A percentile compares a stretch with the other conserved stretches of the same genome.
Conservation (phyloP, 352 stramenopile genomes). For the Plasmopara viticola region DNA sequence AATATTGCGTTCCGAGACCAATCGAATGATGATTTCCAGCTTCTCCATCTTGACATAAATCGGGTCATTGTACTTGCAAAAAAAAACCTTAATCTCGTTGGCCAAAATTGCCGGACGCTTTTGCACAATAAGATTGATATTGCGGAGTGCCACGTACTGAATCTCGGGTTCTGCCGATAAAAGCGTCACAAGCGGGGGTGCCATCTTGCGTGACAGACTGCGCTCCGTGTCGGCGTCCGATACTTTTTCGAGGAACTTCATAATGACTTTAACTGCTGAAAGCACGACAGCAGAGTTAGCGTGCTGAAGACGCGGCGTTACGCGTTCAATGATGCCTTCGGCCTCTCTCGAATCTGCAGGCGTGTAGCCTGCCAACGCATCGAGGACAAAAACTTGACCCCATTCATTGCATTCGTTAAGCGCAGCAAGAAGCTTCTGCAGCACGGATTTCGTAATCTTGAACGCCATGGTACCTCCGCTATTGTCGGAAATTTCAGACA, state of each 20-base stretch:
- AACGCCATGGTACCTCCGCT: constrained; percentile 74
- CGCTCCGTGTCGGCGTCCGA: constrained; percentile 91
- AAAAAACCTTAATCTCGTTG: constrained; percentile 95
- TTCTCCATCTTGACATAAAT: constrained; percentile 98
- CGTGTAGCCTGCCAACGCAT: constrained; percentile 93
- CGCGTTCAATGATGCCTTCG: constrained; percentile 98
- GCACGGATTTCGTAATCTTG: constrained; percentile 94
- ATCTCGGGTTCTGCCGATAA: constrained; percentile 97
- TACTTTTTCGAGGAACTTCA: constrained; percentile 95
- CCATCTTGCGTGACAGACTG: constrained; percentile 92
- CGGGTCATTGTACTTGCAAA: constrained; percentile 99
- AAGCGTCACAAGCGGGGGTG: constrained; percentile 97
- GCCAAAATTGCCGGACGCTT: constrained; percentile 94
- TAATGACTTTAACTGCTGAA: constrained; percentile 95
- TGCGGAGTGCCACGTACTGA: constrained; percentile 98
- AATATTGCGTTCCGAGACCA: constrained; percentile 97
- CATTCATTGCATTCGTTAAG: constrained; percentile 99
- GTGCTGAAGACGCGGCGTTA: constrained; percentile 96
- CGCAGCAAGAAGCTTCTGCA: constrained; percentile 97
- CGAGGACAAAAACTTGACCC: constrained; percentile 98
- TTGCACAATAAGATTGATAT: constrained; percentile 99
- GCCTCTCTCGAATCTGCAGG: constrained; percentile 94
- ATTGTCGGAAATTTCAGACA: constrained; percentile 97
- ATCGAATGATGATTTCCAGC: constrained; percentile 99
- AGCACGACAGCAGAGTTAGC: constrained; percentile 98